Evolutionary conservation across 1,139 yeast species (phyloP).

Genomic region (Lodderomyces margitis): DNA sequence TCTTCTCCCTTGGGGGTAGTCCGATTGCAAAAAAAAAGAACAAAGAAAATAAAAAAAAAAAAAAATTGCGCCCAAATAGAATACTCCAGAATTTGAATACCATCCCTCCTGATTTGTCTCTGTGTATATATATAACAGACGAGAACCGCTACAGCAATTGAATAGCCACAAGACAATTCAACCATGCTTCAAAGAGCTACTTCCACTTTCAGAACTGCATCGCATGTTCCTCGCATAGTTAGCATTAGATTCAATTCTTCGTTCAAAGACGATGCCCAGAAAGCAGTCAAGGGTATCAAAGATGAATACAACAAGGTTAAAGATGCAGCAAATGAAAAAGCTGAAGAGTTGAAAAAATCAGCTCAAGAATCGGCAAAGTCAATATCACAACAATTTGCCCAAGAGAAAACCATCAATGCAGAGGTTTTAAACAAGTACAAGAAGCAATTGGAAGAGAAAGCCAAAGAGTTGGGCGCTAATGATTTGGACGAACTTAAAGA

Average conservation of each 20-base stretch:
- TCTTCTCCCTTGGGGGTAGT: not conserved
- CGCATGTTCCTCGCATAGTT: not conserved
- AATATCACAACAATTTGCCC: constrained; percentile 1
- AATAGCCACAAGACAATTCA: not conserved
- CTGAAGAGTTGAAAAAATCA: not conserved
- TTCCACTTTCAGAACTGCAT: not conserved
- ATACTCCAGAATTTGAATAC: not conserved
- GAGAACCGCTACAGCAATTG: not conserved
- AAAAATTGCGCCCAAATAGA: not conserved
- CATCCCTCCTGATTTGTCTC: not conserved
- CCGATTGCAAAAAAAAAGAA: constrained; percentile 1
- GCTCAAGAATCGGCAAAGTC: constrained; percentile 3
- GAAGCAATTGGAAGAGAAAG: constrained; percentile 35
- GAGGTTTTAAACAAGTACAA: constrained; percentile 23
- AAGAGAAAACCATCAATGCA: constrained; percentile 11
- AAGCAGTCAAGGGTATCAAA: not conserved
- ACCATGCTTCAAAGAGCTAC: constrained; percentile 1
- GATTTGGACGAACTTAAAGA: constrained; percentile 62
- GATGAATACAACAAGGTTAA: not conserved
- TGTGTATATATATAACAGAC: not conserved
- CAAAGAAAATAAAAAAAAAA: not conserved
- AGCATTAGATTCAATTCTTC: constrained; percentile 8
- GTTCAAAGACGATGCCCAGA: constrained; percentile 5
- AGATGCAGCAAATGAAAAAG: constrained; percentile 1
- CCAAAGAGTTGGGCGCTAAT: constrained; percentile 35